Percentiles rank a stretch among this genome's conserved stretches.
These are phyloP conservation scores for Rhynchospora breviuscula DNA, from an alignment of 176 grass and related monocot genomes.

Conservation along the genomic window DNA sequence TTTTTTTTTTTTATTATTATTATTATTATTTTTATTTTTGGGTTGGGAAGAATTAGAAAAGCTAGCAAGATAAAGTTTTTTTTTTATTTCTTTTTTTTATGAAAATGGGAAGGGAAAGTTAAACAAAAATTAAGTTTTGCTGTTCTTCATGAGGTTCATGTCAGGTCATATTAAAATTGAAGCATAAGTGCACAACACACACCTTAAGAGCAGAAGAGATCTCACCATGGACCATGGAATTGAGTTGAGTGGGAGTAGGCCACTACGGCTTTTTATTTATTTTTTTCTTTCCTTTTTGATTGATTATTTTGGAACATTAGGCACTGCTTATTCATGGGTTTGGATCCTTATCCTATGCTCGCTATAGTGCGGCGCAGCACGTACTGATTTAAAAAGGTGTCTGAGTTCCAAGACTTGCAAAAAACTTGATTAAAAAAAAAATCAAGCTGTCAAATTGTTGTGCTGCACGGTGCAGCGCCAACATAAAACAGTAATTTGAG, in stretches of 20 bases:
- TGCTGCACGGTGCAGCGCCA: no score
- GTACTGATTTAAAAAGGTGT: no score
- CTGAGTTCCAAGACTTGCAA: no score
- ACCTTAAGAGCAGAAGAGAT: constrained; percentile 29
- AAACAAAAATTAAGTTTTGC: background rate
- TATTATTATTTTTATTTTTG: no score
- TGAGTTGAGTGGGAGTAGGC: background rate
- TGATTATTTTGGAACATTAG: background rate
- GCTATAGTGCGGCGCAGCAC: no score
- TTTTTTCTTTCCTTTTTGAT: background rate
- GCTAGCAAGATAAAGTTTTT: no score
- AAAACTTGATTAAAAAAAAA: no score
- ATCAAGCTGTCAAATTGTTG: no score
- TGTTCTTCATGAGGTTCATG: background rate
- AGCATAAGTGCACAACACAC: constrained; percentile 11
- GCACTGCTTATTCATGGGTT: no score
- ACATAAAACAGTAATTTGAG: no score
- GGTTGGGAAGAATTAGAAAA: no score
- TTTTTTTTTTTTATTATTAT: constrained; percentile 19
- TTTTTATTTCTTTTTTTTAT: background rate
- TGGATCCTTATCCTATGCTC: no score
- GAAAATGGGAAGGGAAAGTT: background rate
- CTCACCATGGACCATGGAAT: background rate
- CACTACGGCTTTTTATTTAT: background rate
- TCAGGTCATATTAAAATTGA: background rate